Evolutionary conservation across 2,329 filamentous ascomycete genomes (phyloP), one percentile per base, ranked within the genome.

Genomic region (Neonectria punicea): DNA sequence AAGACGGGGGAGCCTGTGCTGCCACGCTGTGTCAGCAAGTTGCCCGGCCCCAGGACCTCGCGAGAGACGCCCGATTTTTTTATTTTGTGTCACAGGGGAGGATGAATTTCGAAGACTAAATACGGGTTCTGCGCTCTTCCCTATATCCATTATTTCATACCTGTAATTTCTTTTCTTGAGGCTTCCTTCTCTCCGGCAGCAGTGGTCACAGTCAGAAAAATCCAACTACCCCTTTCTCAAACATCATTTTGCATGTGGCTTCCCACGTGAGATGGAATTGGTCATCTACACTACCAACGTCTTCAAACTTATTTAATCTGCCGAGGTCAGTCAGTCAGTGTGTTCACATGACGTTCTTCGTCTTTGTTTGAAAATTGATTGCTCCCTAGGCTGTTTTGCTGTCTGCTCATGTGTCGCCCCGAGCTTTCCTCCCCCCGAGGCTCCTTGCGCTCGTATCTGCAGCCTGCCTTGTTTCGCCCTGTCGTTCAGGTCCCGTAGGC

Each of bases 131-230:
- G 68, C 70, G 66, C 65, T 71, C 51, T 69, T 72, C 61, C 44
- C 60, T 74, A 74, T 73, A 73, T 74, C 71, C 70, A 66, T 73
- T 73, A 74, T 73, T 73, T 73, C 71, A 69, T 71, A 71, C 50
- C 69, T 73, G 71, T 73, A 73, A 73, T 73, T 74, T 68, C 70
- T 69, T 63, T 70, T 66, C 61, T 62, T 71, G 68, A 70, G 71
- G 71, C 71, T 67, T 73, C 65, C 63, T 73, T 71, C 63, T 74
- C 70, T 71, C 69, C 68, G 69, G 71, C 66, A 71, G 67, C 66
- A 71, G 63, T 71, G 71, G 71, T 73, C 70, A 50, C 58, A 73
- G 68, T 73, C 70, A 73, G 65, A 70, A 67, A 61, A 73, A 73
- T 73, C 70, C 71, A 73, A 70, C 50, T 62, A 66, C 65, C 70